Evolutionary conservation across 768 basidiomycete genomes (phyloP).

Genomic region (Termitomyces bulborhizus): DNA sequence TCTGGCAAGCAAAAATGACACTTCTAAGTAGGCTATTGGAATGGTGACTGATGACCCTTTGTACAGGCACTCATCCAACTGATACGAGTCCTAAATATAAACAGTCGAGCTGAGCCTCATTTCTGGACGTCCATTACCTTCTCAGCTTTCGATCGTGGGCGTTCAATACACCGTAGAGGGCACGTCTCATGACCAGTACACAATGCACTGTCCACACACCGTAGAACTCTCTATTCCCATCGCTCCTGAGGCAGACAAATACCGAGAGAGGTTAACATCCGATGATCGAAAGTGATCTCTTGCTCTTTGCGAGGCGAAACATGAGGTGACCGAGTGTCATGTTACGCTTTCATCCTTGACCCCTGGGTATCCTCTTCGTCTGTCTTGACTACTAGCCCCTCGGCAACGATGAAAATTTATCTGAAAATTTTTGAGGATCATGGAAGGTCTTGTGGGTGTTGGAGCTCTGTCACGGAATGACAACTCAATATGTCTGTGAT

Average conservation of each 20-base stretch:
- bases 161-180: background rate
- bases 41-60: background rate
- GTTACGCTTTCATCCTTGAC: background rate
- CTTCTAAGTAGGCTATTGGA: background rate
- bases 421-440: background rate
- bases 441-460: background rate
- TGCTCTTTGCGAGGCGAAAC: background rate
- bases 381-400: background rate
- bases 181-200: background rate
- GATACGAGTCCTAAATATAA: background rate
- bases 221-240: background rate
- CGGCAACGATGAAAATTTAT: background rate
- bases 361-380: background rate
- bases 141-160: background rate
- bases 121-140: background rate
- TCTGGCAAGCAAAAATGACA: background rate
- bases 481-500: constrained; percentile 7
- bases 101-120: background rate
- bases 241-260: background rate
- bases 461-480: background rate
- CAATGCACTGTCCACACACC: background rate
- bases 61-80: background rate
- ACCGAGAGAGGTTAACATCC: background rate
- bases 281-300: background rate
- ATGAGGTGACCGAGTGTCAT: background rate